Conservation (phyloP, 805 yeast genomes). For the Myxozyma neotropica region DNA sequence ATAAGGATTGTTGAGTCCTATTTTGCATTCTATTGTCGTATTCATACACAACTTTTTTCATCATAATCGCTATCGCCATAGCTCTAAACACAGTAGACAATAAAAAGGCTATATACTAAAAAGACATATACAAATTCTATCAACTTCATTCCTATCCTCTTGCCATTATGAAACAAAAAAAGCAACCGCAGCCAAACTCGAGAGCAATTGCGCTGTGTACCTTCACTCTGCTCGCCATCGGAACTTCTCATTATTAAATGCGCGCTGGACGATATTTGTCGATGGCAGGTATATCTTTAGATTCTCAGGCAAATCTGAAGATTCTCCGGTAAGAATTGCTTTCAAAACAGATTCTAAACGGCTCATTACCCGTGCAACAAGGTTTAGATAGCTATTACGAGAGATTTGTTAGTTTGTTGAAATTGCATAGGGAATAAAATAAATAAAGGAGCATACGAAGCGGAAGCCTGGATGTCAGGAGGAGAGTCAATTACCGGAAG, state of each 20-base stretch:
- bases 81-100: no score
- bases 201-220: no score
- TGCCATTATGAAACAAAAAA: no score
- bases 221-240: constrained; percentile 20
- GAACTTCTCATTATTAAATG: constrained; percentile 26
- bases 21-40: no score
- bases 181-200: no score
- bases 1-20: no score
- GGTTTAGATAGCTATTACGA: constrained; percentile 45
- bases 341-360: constrained; percentile 67
- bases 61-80: no score
- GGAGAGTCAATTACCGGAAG: constrained; percentile 37
- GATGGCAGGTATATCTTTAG: constrained; percentile 26
- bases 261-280: constrained; percentile 17
- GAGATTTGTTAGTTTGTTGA: not conserved
- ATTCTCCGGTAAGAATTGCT: constrained; percentile 58
- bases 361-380: constrained; percentile 48
- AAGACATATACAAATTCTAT: no score
- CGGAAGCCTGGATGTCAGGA: constrained; percentile 20
- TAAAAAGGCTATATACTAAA: no score
- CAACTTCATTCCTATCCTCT: no score
- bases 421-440: constrained; percentile 9
- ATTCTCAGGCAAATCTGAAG: constrained; percentile 42
- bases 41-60: no score
- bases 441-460: constrained; percentile 11